A percentile compares a stretch with the other conserved stretches of the same genome.
These are phyloP conservation scores for Epichloe sibirici DNA, from an alignment of 2,329 filamentous ascomycete species.

Conservation along the genomic window DNA sequence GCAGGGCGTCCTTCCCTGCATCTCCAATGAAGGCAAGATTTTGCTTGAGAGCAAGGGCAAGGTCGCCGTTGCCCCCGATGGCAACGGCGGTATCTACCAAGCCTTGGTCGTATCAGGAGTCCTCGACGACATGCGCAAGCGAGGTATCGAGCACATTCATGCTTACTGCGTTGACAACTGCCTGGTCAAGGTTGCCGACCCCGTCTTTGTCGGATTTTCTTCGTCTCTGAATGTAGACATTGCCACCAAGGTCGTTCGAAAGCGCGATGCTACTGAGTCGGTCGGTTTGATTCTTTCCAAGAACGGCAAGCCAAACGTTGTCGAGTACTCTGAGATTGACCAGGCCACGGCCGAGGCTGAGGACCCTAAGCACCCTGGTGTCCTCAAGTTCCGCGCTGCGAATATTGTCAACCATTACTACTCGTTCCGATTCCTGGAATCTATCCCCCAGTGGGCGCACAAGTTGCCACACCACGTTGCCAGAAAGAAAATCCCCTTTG, in stretches of 20 bases:
- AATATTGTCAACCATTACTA: conserved; percentile 99
- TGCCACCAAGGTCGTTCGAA: conserved; percentile 97
- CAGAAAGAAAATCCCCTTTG: conserved; percentile 92
- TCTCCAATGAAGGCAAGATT: conserved; percentile 96
- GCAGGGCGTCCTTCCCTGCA: conserved; percentile 91
- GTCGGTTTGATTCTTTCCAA: conserved; percentile 90
- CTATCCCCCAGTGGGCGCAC: conserved; percentile 75
- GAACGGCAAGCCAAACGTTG: conserved; percentile 92
- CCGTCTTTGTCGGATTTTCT: conserved; percentile 87
- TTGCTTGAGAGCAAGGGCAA: conserved; percentile 81
- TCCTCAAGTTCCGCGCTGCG: conserved; percentile 92
- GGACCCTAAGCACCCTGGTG: conserved; percentile 64
- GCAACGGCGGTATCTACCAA: conserved; percentile 94
- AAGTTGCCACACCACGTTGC: conserved; percentile 91
- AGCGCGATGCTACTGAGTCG: conserved; percentile 90
- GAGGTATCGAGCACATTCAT: conserved; percentile 89
- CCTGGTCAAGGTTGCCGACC: conserved; percentile 96
- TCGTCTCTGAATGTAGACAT: conserved; percentile 84
- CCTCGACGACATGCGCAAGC: conserved; percentile 75
- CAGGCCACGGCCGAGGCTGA: conserved; percentile 75
- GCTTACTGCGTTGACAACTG: conserved; percentile 99
- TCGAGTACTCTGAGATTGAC: conserved; percentile 98
- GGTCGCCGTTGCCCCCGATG: conserved; percentile 90
- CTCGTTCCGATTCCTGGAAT: conserved; percentile 83
- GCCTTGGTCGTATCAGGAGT: conserved; percentile 72